Evolutionary conservation across 495 filamentous ascomycete species (phyloP).

Genomic region (Emericellopsis terricola): DNA sequence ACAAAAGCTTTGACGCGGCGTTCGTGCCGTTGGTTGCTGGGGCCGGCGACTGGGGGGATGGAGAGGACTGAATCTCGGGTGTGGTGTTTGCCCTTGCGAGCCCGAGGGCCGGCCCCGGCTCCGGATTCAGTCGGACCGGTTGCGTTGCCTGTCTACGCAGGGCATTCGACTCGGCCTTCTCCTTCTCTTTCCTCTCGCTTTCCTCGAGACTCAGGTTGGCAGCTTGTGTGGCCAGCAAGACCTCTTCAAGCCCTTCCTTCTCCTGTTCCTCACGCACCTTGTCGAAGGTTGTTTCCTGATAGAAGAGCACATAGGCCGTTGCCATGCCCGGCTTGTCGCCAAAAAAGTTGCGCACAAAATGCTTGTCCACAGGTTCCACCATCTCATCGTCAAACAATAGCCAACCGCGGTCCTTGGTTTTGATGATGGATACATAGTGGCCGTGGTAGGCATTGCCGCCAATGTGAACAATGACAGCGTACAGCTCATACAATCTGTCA

Average conservation of each 20-base stretch:
- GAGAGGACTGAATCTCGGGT: constrained; percentile 23
- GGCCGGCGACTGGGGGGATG: constrained; percentile 9
- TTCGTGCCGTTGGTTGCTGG: constrained; percentile 13
- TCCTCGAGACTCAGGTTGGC: constrained; percentile 31
- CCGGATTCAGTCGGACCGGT: constrained; percentile 22
- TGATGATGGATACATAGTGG: constrained; percentile 95
- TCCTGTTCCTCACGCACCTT: constrained; percentile 69
- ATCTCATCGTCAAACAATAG: constrained; percentile 94
- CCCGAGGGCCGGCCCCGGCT: constrained; percentile 30
- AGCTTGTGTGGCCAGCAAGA: constrained; percentile 34
- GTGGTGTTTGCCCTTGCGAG: constrained; percentile 44
- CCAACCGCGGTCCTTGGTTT: constrained; percentile 92
- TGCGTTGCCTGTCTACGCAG: constrained; percentile 22
- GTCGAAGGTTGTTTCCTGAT: constrained; percentile 89
- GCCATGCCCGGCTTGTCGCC: constrained; percentile 81
- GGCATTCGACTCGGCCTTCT: constrained; percentile 17
- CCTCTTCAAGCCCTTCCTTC: constrained; percentile 53
- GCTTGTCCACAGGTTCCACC: constrained; percentile 93
- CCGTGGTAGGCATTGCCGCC: constrained; percentile 96
- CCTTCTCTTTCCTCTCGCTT: constrained; percentile 15
- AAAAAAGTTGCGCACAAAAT: constrained; percentile 95
- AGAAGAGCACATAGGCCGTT: constrained; percentile 94
- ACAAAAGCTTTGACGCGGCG: constrained; percentile 12
- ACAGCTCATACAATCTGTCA: constrained; percentile 87
- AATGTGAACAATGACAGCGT: constrained; percentile 97